Evolutionary conservation across 331 rosid genomes (phyloP).

Genomic region (Stylosanthes scabra): DNA sequence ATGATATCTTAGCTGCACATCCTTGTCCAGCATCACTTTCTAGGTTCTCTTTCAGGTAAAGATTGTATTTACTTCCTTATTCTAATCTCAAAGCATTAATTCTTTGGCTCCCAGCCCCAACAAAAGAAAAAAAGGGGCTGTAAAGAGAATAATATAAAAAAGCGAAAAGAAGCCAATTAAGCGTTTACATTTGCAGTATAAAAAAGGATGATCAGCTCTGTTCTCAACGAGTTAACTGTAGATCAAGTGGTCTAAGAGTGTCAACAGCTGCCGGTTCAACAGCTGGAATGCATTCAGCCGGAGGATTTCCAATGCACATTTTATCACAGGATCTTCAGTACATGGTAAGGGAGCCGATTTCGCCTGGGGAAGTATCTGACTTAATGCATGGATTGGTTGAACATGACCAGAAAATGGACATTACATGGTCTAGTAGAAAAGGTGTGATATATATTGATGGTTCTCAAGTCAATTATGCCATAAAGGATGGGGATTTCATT

Average conservation of each 20-base stretch:
- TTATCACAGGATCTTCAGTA: constrained; percentile 81
- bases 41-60: constrained; percentile 79
- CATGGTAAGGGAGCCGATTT: constrained; percentile 92
- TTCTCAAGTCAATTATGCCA: constrained; percentile 58
- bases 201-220: constrained; percentile 50
- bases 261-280: constrained; percentile 96
- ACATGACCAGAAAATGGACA: constrained; percentile 54
- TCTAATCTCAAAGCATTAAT: constrained; percentile 13
- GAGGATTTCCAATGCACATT: constrained; percentile 80
- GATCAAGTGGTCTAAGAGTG: constrained; percentile 93
- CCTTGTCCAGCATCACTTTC: constrained; percentile 92
- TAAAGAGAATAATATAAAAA: neutral
- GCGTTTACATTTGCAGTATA: constrained; percentile 61
- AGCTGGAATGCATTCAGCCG: constrained; percentile 95
- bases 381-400: constrained; percentile 67
- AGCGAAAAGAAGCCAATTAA: constrained; percentile 4
- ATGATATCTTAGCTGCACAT: constrained; percentile 83
- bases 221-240: constrained; percentile 59
- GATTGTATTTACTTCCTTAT: neutral
- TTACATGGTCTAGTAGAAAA: constrained; percentile 63
- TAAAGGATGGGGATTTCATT: constrained; percentile 66
- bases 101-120: neutral
- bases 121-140: neutral
- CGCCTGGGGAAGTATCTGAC: constrained; percentile 50
- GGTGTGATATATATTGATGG: constrained; percentile 82